Evolutionary conservation across 2,329 filamentous ascomycete species (phyloP), one percentile per base, ranked within the genome.

Genomic region (Paecilomyces sp.): DNA sequence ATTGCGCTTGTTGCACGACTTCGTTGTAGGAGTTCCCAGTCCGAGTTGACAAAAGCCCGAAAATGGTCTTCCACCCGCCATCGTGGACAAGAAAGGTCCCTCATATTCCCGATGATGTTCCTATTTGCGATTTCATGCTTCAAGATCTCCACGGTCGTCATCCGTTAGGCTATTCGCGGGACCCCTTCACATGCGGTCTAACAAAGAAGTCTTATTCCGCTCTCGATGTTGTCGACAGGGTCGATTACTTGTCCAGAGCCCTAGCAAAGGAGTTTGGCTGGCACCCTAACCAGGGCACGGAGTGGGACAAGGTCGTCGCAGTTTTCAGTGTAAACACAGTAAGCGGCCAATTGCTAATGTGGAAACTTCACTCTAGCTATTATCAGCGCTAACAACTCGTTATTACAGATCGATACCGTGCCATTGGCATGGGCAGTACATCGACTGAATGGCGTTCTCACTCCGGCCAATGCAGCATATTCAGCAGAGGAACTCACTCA

Each of bases 281-380:
- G 82, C 73, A 81, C 54, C 85, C 88, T 7, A 87, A 90, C 65
- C 73, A 85, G 59, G 90, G 88, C 12, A 84, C 85, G 0, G 89
- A 92, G 71, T 94, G 88, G 88, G 90, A 94, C 68, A 91, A 92
- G 72, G 88, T 92, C 25, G 79, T 91, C 55, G 88, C 81, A 3
- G 78, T 92, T 30, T 95, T 90, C 75, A 87, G 88, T n/a, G 75
- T 92, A 61, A 95, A 95, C 71, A 91, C 90, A 31, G 88, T 91
- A 74, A 61, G 82, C 70, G 33, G 4, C 28, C 18, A 31, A 7
- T 13, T 60, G 15, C 36, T 18, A 4, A 3, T 11, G 3, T 47
- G 8, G 18, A 47, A 33, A 12, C 8, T 33, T 6, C 1, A 2
- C 5, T 13, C 6, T n/a, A 47, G 12, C 1, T 15, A 4, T 28